Base-by-base conservation (phyloP, 306 rosid genomes). In the Pyrus betulifolia region DNA sequence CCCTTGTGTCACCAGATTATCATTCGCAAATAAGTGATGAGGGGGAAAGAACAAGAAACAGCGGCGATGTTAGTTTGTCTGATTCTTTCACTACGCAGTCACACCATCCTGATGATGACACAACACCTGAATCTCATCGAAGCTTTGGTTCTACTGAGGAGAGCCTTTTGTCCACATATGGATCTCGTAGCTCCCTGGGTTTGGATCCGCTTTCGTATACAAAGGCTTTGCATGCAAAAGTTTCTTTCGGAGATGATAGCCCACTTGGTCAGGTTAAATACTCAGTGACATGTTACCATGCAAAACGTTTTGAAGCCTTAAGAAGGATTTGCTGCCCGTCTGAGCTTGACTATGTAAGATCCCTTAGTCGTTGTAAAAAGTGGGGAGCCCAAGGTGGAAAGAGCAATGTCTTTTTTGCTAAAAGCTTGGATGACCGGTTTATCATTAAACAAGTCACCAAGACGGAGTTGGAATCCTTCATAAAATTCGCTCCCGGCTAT, bases 321-420 rank as follows among this genome's bases (percentile, higher is more conserved):
- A 85, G 99, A 81, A 91, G 85, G 85, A 88, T 86, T 67, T 92
- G 98, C 63, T 96, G 99, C 79, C 88, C 93, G 77, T 92, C 97
- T 6, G 99, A 96, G 86, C 87, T 89, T 0, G 96, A 92, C 78
- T 96, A 70, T 60, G 67, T 92, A 79, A 91, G 98, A 86, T 96
- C 99, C 80, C 84, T 96, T 45, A 89, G 99, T 75, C 98, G 98
- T 78, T 91, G 99, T 78, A 96, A 89, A 89, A 89, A 87, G 76
- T 96, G 99, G 99, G 87, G 96, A 79, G 98, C 99, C 85, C 97
- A 92, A 83, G 99, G 99, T 74, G 99, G 99, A 19, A 96, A 96
- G 91, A 96, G 98, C 81, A 96, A 96, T 65, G 99, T 87, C 30
- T 96, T 96, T 82, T 96, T 96, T 78, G 99, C 99, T 0, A 96